Percentiles rank a stretch among this genome's conserved stretches.
Conservation (phyloP, 345 rosid species). For the Hibiscus mutabilis region DNA sequence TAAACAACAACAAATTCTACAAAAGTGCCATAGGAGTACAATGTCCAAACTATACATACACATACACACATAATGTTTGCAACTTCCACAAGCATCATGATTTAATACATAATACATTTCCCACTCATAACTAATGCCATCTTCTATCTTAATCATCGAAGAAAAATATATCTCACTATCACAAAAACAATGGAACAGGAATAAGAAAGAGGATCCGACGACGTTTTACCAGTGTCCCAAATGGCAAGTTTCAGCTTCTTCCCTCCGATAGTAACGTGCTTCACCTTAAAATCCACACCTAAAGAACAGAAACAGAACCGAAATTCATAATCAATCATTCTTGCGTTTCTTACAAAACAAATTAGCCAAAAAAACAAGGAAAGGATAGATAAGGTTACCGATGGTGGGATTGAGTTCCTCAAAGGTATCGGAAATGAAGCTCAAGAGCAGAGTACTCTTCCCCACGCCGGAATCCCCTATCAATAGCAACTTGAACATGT, state of each 20-base stretch:
- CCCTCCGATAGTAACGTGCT: slow-evolving; percentile 65
- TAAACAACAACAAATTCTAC: not conserved
- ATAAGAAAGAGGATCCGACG: not conserved
- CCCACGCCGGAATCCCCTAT: slow-evolving; percentile 88
- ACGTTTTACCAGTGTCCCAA: slow-evolving; percentile 77
- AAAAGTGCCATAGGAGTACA: not conserved
- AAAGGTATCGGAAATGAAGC: slow-evolving; percentile 65
- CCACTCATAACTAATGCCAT: not conserved
- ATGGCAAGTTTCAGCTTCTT: slow-evolving; percentile 89
- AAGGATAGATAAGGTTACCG: slow-evolving; percentile 25
- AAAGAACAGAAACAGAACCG: not conserved
- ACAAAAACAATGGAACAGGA: not conserved
- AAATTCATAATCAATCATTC: not conserved
- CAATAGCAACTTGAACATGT: slow-evolving; percentile 61
- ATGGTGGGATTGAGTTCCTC: slow-evolving; percentile 77
- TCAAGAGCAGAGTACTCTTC: slow-evolving; percentile 65
- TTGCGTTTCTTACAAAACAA: slow-evolving; percentile 2
- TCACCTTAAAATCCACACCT: slow-evolving; percentile 97
- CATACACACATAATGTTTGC: not conserved
- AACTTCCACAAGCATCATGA: not conserved
- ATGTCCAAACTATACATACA: not conserved
- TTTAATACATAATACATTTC: not conserved
- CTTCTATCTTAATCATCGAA: not conserved
- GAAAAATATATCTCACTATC: too few relatives aligned
- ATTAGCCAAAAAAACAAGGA: not conserved